Evolutionary conservation across 202 grass and related monocot species (phyloP), one percentile per base, ranked within the genome.

Genomic region (Digitaria exilis): DNA sequence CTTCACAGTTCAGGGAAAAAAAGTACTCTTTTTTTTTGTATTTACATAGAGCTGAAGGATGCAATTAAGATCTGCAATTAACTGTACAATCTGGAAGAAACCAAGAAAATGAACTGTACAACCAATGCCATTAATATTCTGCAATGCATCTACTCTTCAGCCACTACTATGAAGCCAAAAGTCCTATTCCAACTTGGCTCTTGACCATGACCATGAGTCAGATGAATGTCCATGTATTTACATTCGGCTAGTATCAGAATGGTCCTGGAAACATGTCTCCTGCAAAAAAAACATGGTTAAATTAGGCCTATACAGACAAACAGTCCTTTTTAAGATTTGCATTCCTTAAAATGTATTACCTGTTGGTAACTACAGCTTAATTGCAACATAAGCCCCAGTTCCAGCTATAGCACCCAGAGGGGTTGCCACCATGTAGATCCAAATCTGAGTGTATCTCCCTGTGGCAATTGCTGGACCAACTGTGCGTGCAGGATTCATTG

Each of bases 361-460:
- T 66, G n/a, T 57, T 45, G 11, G 6, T 7, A 34, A 55, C 32
- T 86, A 75, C 58, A 87, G 21, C 19, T 87, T 85, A n/a, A 90
- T 78, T 37, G 76, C 62, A 79, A 73, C 42, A 63, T 81, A 93
- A 48, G 67, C 50, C 1, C 85, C 88, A 49, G 84, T 80, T 18
- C 78, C 82, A 73, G 76, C 85, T 74, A 82, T 32, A 35, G 66
- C 87, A 21, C 90, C 86, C 2, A 85, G 59, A 8, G 87, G 84
- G 0, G 71, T 49, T 29, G 89, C 89, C 15, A 89, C n/a, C 66
- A 94, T 62, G 37, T 91, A 94, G 16, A 94, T 55, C 89, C 84
- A 91, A 74, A 91, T 89, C 10, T 72, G 70, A 21, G 30, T 64
- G 61, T 64, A 64, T 5, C 61, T 64, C 2, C 61, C 61, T 2